Evolutionary conservation across 805 yeast species (phyloP), one percentile per base, ranked within the genome.

Genomic region (Barnettozyma californica): DNA sequence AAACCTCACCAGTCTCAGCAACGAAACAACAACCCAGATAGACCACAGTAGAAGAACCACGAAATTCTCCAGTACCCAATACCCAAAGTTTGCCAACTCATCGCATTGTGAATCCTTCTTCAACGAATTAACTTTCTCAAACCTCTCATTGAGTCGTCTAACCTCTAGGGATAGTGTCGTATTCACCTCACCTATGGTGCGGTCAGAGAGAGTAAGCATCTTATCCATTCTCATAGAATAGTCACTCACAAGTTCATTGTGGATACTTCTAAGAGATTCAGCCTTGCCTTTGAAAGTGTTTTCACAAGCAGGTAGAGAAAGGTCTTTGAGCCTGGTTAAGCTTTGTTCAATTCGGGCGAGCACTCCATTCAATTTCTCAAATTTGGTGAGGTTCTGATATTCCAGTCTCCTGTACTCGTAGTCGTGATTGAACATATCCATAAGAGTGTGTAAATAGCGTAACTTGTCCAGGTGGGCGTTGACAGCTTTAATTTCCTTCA

Each of bases 181-280:
- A 61, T 81, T 85, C 46, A 85, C 79, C 58, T 84, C 91, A 51
- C 88, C 84, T 49, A 82, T 77, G 10, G 84, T 75, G 53, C 91
- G 68, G 64, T 84, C 90, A 45, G 85, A 79, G 34, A 74, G 70
- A 14, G 83, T 79, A 41, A 84, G 67, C 47, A 83, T 60, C 44
- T 77, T 80, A 57, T 84, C 90, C 36, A 83, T 74, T 59, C 71
- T 73, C 47, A 74, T 73, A 0, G 83, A 76, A 45, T 52, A 57
- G 5, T 58, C 54, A n/a, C 54, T 47, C 6, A 66, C 26, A 11
- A 58, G 47, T 7, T 55, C 54, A 8, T 59, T 53, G 16, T 49
- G 56, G 9, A 58, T 57, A 9, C 39, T 47, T 16, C 50, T 45
- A 6, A 59, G 35, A 21, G 58, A 51, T 36, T 56, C 52, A 10